Conservation (phyloP, 805 yeast genomes). For the Candida ipomoeae region DNA sequence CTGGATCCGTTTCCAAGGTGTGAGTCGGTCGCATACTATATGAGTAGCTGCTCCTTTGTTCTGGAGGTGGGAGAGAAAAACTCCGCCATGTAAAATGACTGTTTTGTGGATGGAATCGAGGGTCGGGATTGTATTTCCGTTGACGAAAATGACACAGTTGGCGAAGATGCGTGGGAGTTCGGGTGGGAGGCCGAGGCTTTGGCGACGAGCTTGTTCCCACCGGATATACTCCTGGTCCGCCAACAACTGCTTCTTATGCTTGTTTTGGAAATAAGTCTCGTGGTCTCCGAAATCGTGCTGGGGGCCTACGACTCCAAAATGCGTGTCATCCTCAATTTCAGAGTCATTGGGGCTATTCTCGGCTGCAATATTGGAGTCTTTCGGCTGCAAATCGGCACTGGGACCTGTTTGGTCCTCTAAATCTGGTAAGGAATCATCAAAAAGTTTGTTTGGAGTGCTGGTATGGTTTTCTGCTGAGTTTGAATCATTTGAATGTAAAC, state of each 20-base stretch:
- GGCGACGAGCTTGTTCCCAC: conserved; percentile 44
- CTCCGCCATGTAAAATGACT: conserved; percentile 77
- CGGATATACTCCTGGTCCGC: conserved; percentile 47
- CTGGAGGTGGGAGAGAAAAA: conserved; percentile 60
- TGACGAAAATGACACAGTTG: conserved; percentile 70
- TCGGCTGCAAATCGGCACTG: no score
- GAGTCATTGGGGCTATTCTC: no score
- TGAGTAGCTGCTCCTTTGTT: conserved; percentile 79
- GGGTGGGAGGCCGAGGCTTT: conserved; percentile 11
- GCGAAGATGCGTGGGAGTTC: conserved; percentile 44
- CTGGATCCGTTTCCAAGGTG: conserved; percentile 69
- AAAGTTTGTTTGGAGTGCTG: no score
- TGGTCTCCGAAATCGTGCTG: conserved; percentile 61
- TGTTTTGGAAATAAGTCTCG: conserved; percentile 58
- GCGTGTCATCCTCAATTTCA: no score
- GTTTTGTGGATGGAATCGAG: conserved; percentile 64
- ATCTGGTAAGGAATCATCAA: no score
- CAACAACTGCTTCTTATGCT: conserved; percentile 57
- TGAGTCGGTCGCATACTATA: conserved; percentile 71
- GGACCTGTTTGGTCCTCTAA: no score
- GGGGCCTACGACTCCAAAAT: conserved; percentile 27
- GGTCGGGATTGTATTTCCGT: conserved; percentile 86
- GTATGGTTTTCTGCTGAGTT: no score
- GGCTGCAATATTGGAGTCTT: no score
- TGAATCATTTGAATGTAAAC: no score